A percentile compares a stretch with the other conserved stretches of the same genome.
phyloP scores from a whole-genome alignment of 2,329 filamentous ascomycete species.

The Colletotrichum sublineola region DNA sequence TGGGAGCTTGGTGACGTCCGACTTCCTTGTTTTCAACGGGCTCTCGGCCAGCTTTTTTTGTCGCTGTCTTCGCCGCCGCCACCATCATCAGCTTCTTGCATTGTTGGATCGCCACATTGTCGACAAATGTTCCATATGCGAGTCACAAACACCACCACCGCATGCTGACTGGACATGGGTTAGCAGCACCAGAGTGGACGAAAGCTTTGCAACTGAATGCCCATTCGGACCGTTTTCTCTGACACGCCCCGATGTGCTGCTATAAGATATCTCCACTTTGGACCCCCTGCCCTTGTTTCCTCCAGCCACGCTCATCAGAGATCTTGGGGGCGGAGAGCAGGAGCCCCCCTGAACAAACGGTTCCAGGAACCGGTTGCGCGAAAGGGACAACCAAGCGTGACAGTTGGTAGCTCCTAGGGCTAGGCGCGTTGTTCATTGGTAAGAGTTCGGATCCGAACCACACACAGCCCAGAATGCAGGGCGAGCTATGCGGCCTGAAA shows the following conservation, averaged over 20 bases:
- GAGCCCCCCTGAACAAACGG: conserved; percentile 36
- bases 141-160: conserved; percentile 34
- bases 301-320: conserved; percentile 35
- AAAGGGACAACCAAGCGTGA: conserved; percentile 39
- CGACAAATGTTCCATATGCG: conserved; percentile 36
- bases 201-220: neutral
- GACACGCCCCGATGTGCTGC: conserved; percentile 18
- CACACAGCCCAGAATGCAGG: conserved; percentile 33
- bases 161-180: conserved; percentile 37
- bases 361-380: conserved; percentile 35
- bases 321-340: conserved; percentile 42
- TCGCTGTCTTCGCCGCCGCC: conserved; percentile 2
- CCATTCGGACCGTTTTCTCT: conserved; percentile 38
- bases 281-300: conserved; percentile 16
- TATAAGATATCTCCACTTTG: conserved; percentile 1
- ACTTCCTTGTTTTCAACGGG: neutral
- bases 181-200: conserved; percentile 30
- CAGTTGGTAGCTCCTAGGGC: conserved; percentile 34
- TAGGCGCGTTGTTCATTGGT: conserved; percentile 29
- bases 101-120: conserved; percentile 35
- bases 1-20: neutral
- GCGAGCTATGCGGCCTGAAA: conserved; percentile 40
- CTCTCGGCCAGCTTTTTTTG: neutral
- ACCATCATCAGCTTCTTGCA: conserved; percentile 27
- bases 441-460: conserved; percentile 42